phyloP scores from a whole-genome alignment of 306 rosid genomes.

The Inga laurina region DNA sequence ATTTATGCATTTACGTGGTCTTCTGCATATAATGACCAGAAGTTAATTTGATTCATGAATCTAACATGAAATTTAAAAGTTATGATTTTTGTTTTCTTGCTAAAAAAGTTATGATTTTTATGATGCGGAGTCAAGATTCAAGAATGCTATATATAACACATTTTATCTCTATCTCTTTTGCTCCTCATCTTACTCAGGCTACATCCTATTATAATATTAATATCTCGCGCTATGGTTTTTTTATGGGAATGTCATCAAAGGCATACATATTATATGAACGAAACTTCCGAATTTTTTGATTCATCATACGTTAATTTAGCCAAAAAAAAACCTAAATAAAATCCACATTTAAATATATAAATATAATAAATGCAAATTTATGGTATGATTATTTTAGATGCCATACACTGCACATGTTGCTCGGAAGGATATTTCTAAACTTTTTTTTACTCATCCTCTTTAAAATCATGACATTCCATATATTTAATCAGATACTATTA shows the following conservation, averaged over 20 bases:
- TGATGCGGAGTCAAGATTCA: too few species aligned
- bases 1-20: not conserved
- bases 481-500: not conserved
- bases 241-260: not conserved
- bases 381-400: too few species aligned
- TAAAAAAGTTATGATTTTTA: too few species aligned
- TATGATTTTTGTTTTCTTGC: too few species aligned
- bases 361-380: too few species aligned
- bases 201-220: not conserved
- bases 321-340: not conserved
- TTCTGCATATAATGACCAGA: not conserved
- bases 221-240: not conserved
- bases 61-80: not conserved
- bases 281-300: not conserved
- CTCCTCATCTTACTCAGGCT: not conserved
- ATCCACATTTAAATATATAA: not conserved
- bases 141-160: too few species aligned
- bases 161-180: too few species aligned
- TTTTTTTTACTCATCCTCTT: too few species aligned
- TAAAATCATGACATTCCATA: not conserved
- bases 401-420: too few species aligned
- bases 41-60: not conserved
- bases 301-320: not conserved
- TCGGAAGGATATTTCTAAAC: too few species aligned
- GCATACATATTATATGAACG: not conserved